These are phyloP conservation scores for Vaccinium corymbosum DNA, from an alignment of 148 eudicot genomes.

Conservation along the genomic window DNA sequence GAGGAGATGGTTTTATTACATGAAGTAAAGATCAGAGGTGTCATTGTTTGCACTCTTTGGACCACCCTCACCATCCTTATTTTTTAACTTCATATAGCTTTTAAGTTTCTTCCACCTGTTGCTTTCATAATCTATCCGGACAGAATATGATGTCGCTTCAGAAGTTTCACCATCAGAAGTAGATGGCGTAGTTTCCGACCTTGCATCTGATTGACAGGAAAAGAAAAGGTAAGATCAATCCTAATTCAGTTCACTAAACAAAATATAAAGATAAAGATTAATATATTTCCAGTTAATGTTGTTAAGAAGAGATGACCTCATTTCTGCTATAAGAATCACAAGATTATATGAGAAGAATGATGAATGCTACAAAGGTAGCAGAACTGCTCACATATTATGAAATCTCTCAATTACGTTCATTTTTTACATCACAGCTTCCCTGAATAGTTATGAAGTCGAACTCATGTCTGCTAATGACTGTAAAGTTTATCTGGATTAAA, in stretches of 20 bases:
- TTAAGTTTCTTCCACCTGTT: conserved; percentile 16
- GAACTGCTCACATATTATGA: not conserved
- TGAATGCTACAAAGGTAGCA: not conserved
- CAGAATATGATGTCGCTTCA: conserved; percentile 19
- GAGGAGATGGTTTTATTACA: conserved; percentile 35
- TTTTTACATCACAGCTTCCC: not conserved
- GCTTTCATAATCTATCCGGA: conserved; percentile 1
- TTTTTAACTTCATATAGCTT: conserved; percentile 25
- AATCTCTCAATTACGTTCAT: not conserved
- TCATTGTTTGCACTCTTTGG: conserved; percentile 32
- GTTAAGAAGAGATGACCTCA: not conserved
- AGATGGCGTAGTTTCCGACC: conserved; percentile 22
- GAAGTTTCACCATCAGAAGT: conserved; percentile 24
- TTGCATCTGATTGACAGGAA: conserved; percentile 31
- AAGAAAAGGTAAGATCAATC: not conserved
- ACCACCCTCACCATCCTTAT: conserved; percentile 6
- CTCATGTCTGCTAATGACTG: not conserved
- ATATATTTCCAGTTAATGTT: not conserved
- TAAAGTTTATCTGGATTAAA: not conserved
- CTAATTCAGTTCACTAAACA: not conserved
- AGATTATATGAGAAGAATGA: not conserved
- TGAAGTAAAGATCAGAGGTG: conserved; percentile 50
- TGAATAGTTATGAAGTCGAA: not conserved
- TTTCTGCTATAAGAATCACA: not conserved
- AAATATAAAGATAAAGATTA: not conserved